Evolutionary conservation across 768 basidiomycete species (phyloP), one percentile per base, ranked within the genome.

Genomic region (Rhizopogon vesiculosus): DNA sequence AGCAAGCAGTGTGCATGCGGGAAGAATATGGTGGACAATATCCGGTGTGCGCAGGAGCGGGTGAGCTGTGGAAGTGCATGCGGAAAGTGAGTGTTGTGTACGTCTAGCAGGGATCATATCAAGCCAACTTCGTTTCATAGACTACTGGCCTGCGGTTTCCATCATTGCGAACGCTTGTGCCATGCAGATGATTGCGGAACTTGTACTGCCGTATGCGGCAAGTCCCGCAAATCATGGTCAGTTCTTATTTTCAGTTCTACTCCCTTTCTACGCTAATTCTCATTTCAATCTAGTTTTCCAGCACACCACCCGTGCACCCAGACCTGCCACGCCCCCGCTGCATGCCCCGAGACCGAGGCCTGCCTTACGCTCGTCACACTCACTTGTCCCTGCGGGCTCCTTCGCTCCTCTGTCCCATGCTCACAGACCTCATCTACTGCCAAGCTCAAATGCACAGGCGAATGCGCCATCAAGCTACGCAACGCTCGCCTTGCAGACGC

Each of bases 401-500:
- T 95, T 45, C 83, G 82, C 22, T 89, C 91, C 61, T 74, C 81
- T 0, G 77, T 87, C 0, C 75, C 79, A 0, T 98, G 97, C 68
- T 91, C 91, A 0, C 80, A 83, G 31, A 76, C 69, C 53, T 68
- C 73, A 1, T 64, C 76, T 2, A 77, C 53, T 22, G 53, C 60
- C 19, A 62, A 58, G 5, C 74, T 86, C 8, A 88, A 89, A 60
- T 99, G 97, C 65, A 83, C 84, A 15, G 86, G 81, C 44, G 92
- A 96, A 43, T 99, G 97, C 62, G 77, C 75, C 39, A 76, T 93
- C 49, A 89, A 87, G 43, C 90, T 95, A 66, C 82, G 97, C 10
- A 98, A 97, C 62, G 91, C 87, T 0, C 75, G 84, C 38, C 72
- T 99, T 7, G 97, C 97, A 0, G 93, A 94, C 40, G 97, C 97